A percentile compares a stretch with the other conserved stretches of the same genome.
These are phyloP conservation scores for Starmerella asiatica DNA, from an alignment of 805 yeast species.

Conservation along the genomic window DNA sequence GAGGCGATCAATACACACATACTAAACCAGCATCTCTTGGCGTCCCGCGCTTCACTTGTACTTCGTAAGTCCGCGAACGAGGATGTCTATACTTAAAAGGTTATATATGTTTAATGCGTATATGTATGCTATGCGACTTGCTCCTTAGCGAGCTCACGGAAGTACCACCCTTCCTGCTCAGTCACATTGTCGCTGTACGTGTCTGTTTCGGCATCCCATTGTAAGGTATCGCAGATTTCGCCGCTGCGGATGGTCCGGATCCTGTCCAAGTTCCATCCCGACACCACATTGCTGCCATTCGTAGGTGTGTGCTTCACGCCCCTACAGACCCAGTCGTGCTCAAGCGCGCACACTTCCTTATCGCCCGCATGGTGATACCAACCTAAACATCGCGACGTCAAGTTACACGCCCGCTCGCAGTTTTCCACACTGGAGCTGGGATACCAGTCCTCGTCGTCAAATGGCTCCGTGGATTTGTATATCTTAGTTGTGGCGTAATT, in stretches of 20 bases:
- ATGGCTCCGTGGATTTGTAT: neutral
- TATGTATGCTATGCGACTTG: too few species aligned
- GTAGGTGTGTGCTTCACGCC: slow-evolving; percentile 11
- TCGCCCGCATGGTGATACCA: slow-evolving; percentile 9
- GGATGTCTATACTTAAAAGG: too few species aligned
- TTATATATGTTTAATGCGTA: too few species aligned
- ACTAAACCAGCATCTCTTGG: too few species aligned
- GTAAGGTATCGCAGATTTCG: slow-evolving; percentile 16
- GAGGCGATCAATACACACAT: too few species aligned
- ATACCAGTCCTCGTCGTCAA: slow-evolving; percentile 1
- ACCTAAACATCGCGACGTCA: slow-evolving; percentile 9
- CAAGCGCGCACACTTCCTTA: slow-evolving; percentile 7
- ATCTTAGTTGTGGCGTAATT: slow-evolving; percentile 1
- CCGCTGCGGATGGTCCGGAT: slow-evolving; percentile 22
- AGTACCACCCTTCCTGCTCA: slow-evolving; percentile 20
- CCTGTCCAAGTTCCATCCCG: slow-evolving; percentile 27
- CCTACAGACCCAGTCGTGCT: slow-evolving; percentile 4
- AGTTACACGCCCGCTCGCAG: slow-evolving; percentile 13
- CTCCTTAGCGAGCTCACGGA: slow-evolving; percentile 10
- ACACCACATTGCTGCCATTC: slow-evolving; percentile 11
- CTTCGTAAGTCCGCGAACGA: too few species aligned
- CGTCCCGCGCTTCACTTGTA: too few species aligned
- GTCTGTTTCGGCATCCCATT: slow-evolving; percentile 1
- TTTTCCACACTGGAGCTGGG: slow-evolving; percentile 9
- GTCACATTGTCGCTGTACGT: slow-evolving; percentile 9